Base-by-base conservation (phyloP, 108 stramenopile genomes). In the Nitzschia inconspicua region DNA sequence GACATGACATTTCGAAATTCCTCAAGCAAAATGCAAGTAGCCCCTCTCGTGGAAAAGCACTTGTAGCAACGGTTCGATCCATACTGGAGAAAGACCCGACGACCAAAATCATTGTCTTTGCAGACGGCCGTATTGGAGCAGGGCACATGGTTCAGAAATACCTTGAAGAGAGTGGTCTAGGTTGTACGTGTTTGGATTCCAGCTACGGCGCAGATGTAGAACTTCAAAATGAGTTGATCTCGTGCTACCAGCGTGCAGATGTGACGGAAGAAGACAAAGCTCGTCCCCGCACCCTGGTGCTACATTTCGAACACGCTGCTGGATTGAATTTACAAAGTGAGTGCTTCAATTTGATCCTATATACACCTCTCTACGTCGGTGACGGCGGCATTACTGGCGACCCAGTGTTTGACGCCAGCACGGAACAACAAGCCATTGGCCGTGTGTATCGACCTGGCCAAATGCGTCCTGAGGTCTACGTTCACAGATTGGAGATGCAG, bases 91-190 rank as follows among this genome's bases (percentile, higher is more conserved):
- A 55, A 10, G 74, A 78, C 25, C 65, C 74, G 44, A 43, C 48
- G 11, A 83, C 85, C n/a, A 91, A 91, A 54, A 83, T 91, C 28
- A 48, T 91, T 32, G 78, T 86, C 8, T 91, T 91, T 76, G 63
- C 84, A 0, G 82, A 86, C 58, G 72, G 68, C 9, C 23, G 58
- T 18, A 78, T 84, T 61, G 83, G 79, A 8, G 83, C 72, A 1
- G 59, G 70, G 2, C 34, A 47, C 29, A 52, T 47, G 14, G 88
- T 85, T 0, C 32, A 44, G 9, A 46, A 73, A n/a, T 68, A 44
- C 16, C 55, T 88, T 48, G 18, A 20, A 26, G 68, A 70, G 23
- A 49, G 35, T 6, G 55, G 48, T 10, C 56, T 64, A 9, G 80
- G 71, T 10, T 88, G 83, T 44, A 78, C 73, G 9, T 73, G 69